phyloP scores from a whole-genome alignment of 257 asterid genomes.

The Solanum verrucosum region DNA sequence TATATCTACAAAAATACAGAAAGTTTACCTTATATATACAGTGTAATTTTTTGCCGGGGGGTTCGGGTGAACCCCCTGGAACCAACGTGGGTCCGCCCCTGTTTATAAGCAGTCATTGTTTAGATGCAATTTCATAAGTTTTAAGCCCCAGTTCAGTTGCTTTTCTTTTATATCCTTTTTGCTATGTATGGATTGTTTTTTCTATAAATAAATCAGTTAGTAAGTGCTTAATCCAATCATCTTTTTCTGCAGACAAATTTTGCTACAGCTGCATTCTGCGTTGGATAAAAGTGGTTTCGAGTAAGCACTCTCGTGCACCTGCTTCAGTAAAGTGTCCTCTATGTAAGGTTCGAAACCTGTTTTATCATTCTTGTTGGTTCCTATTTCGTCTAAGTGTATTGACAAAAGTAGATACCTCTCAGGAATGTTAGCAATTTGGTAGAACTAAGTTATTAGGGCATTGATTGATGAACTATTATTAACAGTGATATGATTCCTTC shows the following conservation, averaged over 20 bases:
- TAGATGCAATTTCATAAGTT: background rate
- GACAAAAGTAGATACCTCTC: background rate
- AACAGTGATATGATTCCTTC: background rate
- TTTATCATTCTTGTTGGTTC: background rate
- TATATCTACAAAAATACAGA: too few species aligned
- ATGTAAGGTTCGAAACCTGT: conserved; percentile 53
- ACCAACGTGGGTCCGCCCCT: too few species aligned
- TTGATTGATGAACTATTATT: background rate
- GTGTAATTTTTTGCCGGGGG: too few species aligned
- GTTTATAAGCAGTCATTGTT: background rate
- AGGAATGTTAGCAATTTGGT: background rate
- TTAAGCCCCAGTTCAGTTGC: background rate
- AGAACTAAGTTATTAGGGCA: background rate
- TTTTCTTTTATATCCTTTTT: background rate
- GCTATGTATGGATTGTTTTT: background rate
- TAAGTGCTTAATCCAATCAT: conserved; percentile 6
- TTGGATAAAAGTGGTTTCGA: conserved; percentile 50
- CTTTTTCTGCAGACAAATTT: conserved; percentile 51
- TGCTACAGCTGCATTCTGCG: conserved; percentile 59
- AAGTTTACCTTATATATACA: too few species aligned
- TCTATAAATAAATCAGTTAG: background rate
- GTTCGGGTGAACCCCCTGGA: too few species aligned
- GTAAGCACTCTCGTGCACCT: conserved; percentile 23
- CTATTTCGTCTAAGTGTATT: background rate
- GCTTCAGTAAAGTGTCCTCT: conserved; percentile 57